Evolutionary conservation across 106 monocot genomes (phyloP).

Genomic region (Dactylorhiza incarnata): DNA sequence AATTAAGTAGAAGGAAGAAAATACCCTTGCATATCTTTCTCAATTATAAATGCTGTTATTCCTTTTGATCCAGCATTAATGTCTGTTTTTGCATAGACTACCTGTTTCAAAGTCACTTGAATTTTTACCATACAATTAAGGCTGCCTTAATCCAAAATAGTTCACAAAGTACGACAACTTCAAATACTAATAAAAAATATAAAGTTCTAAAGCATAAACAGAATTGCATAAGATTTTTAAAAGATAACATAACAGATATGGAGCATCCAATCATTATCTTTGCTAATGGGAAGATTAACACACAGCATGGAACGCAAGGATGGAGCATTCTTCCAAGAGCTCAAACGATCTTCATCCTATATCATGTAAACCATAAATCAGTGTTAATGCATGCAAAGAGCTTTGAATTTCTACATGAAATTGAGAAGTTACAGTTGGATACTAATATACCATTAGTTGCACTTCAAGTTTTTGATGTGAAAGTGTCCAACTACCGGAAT

Average conservation of each 20-base stretch:
- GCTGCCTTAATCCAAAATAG: not conserved
- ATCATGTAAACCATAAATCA: not conserved
- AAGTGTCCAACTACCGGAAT: not conserved
- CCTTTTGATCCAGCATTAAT: slow-evolving; percentile 84
- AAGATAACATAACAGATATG: not conserved
- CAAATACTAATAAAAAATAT: not conserved
- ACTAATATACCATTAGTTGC: not conserved
- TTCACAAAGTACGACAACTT: not conserved
- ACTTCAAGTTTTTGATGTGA: not conserved
- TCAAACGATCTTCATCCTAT: not conserved
- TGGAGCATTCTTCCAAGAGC: not conserved
- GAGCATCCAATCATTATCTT: not conserved
- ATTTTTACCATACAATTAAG: not conserved
- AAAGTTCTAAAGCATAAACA: not conserved
- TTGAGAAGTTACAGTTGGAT: not conserved
- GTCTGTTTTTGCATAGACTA: slow-evolving; percentile 94
- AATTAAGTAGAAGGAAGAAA: not conserved
- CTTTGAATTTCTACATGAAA: not conserved
- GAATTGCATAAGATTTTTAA: not conserved
- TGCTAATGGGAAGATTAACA: not conserved
- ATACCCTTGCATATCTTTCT: slow-evolving; percentile 97
- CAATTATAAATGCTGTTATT: slow-evolving; percentile 96
- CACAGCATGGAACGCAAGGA: not conserved
- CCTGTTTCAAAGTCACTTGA: slow-evolving; percentile 38
- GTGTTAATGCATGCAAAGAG: not conserved